Percentiles rank a stretch among this genome's conserved stretches.
phyloP scores from a whole-genome alignment of 2,329 filamentous ascomycete species.

The Ceratocystis albifundus region DNA sequence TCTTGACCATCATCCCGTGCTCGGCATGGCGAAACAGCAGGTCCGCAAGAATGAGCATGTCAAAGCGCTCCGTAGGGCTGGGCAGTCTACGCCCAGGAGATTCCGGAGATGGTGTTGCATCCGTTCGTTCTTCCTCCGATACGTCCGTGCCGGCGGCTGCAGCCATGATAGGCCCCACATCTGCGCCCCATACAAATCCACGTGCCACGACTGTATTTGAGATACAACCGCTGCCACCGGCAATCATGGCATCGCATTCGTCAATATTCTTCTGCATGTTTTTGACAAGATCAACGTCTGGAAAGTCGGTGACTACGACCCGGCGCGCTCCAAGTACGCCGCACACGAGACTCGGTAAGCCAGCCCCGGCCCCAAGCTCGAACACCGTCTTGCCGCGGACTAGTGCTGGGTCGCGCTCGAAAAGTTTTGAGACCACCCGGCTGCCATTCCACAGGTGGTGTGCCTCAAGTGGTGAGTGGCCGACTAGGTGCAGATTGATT shows the following conservation, averaged over 20 bases:
- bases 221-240: slow-evolving; percentile 30
- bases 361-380: slow-evolving; percentile 81
- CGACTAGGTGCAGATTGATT: slow-evolving; percentile 67
- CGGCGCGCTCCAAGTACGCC: slow-evolving; percentile 58
- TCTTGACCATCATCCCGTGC: slow-evolving; percentile 64
- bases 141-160: neutral
- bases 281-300: slow-evolving; percentile 68
- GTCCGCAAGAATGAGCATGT: slow-evolving; percentile 76
- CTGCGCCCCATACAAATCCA: slow-evolving; percentile 76
- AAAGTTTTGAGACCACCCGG: slow-evolving; percentile 62
- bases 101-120: neutral
- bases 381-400: slow-evolving; percentile 61
- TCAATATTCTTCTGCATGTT: slow-evolving; percentile 69
- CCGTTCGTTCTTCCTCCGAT: slow-evolving; percentile 22
- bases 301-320: slow-evolving; percentile 79
- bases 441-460: slow-evolving; percentile 88
- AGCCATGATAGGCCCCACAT: slow-evolving; percentile 46
- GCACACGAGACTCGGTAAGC: slow-evolving; percentile 68
- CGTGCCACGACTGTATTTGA: slow-evolving; percentile 41
- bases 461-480: slow-evolving; percentile 79
- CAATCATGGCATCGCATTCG: slow-evolving; percentile 36
- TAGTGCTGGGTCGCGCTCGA: slow-evolving; percentile 56
- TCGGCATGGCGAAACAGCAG: slow-evolving; percentile 85
- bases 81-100: neutral
- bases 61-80: slow-evolving; percentile 42